Evolutionary conservation across 192 early-diverging fungal species (phyloP), one percentile per base, ranked within the genome.

Genomic region (Paraglomus brasilianum): DNA sequence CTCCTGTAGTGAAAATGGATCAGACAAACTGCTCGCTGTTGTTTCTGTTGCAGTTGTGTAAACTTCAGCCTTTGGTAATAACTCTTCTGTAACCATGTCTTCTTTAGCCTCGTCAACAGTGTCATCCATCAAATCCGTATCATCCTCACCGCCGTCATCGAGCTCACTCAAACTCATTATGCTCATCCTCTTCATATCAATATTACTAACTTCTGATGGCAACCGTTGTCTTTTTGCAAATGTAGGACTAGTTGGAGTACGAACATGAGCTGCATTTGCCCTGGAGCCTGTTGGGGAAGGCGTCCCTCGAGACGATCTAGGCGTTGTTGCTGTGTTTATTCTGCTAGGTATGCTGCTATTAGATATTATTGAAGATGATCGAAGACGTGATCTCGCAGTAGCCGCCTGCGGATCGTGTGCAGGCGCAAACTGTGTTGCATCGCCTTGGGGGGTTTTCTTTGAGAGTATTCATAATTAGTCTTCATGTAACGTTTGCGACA

Each of bases 361-460:
- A 19, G 38, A 14, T 55, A n/a, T 22, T 21, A 56, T 19, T 43
- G 66, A 40, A 5, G 66, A 22, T 4, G 51, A 47, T 10, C 40
- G 49, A 41, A 42, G 41, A 22, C 38, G 45, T 36, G 52, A 41
- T 17, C 72, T 48, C 10, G 71, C 70, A 42, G 62, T 63, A 39
- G 57, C 62, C 15, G 65, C 30, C 30, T 62, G 63, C 13, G 72
- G 59, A 52, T 77, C 76, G 13, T 53, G 56, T 21, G 76, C 40
- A 47, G 73, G 70, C 19, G 76, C 76, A 70, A 77, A 75, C 8
- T 68, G 59, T 44, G 49, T 48, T 0, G 59, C 50, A 14, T 49
- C 70, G n/a, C 17, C 40, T 17, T 30, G 30, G 30, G 30, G 30
- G 30, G 30, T 30, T 30, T 3, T 30, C 30, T 30, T 30, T 30